Evolutionary conservation across 352 stramenopile genomes (phyloP).

Genomic region (Pythium dissotocum): DNA sequence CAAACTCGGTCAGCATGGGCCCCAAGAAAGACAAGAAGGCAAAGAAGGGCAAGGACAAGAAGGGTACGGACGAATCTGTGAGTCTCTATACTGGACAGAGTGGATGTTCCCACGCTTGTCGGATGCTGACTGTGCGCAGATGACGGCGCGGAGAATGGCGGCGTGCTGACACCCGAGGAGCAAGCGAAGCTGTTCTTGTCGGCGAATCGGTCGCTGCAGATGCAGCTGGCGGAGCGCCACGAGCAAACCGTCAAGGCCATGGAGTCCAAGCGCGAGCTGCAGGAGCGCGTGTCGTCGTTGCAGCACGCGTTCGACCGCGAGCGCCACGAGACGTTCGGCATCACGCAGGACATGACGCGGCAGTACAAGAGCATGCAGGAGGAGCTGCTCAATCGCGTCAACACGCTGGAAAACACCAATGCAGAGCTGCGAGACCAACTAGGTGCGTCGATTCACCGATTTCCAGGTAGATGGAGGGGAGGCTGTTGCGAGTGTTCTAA

Average conservation of each 20-base stretch:
- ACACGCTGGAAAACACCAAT: slow-evolving; percentile 91
- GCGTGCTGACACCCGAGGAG: slow-evolving; percentile 74
- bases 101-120: neutral
- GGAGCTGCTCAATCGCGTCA: slow-evolving; percentile 87
- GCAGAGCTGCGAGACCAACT: slow-evolving; percentile 91
- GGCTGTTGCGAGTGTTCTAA: neutral
- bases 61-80: slow-evolving; percentile 37
- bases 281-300: slow-evolving; percentile 77
- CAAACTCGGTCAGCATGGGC: slow-evolving; percentile 30
- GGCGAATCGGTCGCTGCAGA: slow-evolving; percentile 84
- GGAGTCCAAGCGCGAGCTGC: slow-evolving; percentile 87
- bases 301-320: slow-evolving; percentile 88
- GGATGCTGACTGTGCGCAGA: slow-evolving; percentile 32
- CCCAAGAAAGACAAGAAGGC: slow-evolving; percentile 79
- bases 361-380: slow-evolving; percentile 98
- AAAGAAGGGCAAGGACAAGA: slow-evolving; percentile 77
- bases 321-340: slow-evolving; percentile 88
- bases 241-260: slow-evolving; percentile 86
- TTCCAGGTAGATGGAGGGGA: too few relatives aligned
- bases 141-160: slow-evolving; percentile 72
- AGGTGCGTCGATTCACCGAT: slow-evolving; percentile 30
- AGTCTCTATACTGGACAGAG: neutral
- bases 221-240: slow-evolving; percentile 87
- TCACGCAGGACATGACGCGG: slow-evolving; percentile 95
- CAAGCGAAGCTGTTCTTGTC: slow-evolving; percentile 86